A percentile compares a stretch with the other conserved stretches of the same genome.
Conservation (phyloP, 805 yeast genomes). For the Blastobotrys chiropterorum region DNA sequence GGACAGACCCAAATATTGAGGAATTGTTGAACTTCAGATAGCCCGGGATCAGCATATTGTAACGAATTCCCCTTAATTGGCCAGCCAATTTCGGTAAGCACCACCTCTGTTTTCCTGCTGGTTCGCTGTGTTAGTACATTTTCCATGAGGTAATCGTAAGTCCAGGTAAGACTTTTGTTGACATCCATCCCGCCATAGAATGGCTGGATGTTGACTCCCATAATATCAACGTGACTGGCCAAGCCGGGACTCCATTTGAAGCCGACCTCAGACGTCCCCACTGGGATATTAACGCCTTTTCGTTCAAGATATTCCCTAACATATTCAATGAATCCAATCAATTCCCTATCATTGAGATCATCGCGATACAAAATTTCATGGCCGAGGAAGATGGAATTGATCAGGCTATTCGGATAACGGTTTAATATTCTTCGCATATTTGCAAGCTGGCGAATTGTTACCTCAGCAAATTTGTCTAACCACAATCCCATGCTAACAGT, state of each 20-base stretch:
- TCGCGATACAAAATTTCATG: slow-evolving; percentile 55
- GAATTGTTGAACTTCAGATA: slow-evolving; percentile 40
- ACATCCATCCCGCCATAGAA: slow-evolving; percentile 56
- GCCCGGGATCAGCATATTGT: slow-evolving; percentile 43
- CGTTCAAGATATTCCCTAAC: slow-evolving; percentile 35
- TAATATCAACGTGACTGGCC: slow-evolving; percentile 43
- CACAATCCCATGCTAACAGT: slow-evolving; percentile 58
- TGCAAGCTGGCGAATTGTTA: slow-evolving; percentile 42
- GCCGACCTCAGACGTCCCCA: slow-evolving; percentile 61
- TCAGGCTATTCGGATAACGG: slow-evolving; percentile 39
- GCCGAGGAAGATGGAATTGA: slow-evolving; percentile 53
- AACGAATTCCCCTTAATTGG: slow-evolving; percentile 55
- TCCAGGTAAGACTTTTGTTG: slow-evolving; percentile 46
- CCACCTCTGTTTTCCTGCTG: slow-evolving; percentile 27
- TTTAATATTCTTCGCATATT: slow-evolving; percentile 39
- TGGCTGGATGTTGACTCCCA: slow-evolving; percentile 64
- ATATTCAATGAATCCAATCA: slow-evolving; percentile 39
- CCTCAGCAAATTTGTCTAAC: slow-evolving; percentile 44
- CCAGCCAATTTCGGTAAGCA: slow-evolving; percentile 67
- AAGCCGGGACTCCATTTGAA: slow-evolving; percentile 38
- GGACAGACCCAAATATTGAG: slow-evolving; percentile 48
- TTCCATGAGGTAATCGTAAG: slow-evolving; percentile 39
- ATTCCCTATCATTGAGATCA: slow-evolving; percentile 37
- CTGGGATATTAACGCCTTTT: slow-evolving; percentile 38
- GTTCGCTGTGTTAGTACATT: slow-evolving; percentile 28